Percentiles rank a stretch among this genome's conserved stretches.
Conservation (phyloP, 2,329 filamentous ascomycete genomes). For the Colletotrichum gigasporum region DNA sequence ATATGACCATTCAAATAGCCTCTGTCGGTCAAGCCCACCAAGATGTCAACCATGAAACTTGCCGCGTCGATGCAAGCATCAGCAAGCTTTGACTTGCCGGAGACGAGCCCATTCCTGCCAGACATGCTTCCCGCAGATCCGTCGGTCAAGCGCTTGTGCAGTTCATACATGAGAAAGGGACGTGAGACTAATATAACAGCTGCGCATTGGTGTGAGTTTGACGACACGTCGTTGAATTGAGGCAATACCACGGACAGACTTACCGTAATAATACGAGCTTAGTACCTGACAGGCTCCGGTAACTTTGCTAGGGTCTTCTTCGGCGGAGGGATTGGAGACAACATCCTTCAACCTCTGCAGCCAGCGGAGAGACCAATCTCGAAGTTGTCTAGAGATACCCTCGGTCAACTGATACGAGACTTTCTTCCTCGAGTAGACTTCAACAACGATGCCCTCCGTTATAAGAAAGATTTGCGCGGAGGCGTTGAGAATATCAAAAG, state of each 20-base stretch:
- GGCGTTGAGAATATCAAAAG: slow-evolving; percentile 57
- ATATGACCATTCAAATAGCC: slow-evolving; percentile 54
- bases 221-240: not conserved
- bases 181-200: slow-evolving; percentile 66
- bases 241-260: not conserved
- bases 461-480: slow-evolving; percentile 63
- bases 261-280: slow-evolving; percentile 60
- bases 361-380: slow-evolving; percentile 62
- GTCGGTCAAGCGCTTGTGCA: slow-evolving; percentile 55
- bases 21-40: slow-evolving; percentile 54
- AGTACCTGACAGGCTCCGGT: slow-evolving; percentile 62
- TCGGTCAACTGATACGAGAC: slow-evolving; percentile 63
- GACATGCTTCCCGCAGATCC: slow-evolving; percentile 23
- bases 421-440: slow-evolving; percentile 63
- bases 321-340: slow-evolving; percentile 38
- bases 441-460: slow-evolving; percentile 58
- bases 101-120: slow-evolving; percentile 36
- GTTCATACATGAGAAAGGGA: slow-evolving; percentile 65
- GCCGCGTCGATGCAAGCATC: slow-evolving; percentile 66
- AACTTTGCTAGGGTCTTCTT: slow-evolving; percentile 40
- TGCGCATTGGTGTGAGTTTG: not conserved
- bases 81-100: slow-evolving; percentile 59
- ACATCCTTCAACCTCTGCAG: slow-evolving; percentile 53
- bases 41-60: slow-evolving; percentile 60
- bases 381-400: slow-evolving; percentile 60